phyloP scores from a whole-genome alignment of 106 monocot genomes.

The Acanthochlamys bracteata region DNA sequence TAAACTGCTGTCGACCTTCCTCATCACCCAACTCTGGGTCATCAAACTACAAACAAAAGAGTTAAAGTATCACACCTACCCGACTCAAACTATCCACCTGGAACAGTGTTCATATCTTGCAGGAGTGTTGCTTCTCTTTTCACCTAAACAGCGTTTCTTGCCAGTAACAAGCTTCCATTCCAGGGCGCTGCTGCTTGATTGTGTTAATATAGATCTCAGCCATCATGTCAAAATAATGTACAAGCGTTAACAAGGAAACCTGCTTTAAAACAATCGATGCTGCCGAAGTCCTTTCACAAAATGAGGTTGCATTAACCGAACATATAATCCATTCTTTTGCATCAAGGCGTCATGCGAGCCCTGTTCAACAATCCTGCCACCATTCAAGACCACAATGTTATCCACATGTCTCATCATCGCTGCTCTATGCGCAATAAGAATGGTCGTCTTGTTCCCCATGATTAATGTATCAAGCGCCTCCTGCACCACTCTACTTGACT shows the following conservation, averaged over 20 bases:
- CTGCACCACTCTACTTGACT: conserved; percentile 93
- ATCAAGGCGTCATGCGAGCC: conserved; percentile 79
- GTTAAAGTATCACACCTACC: conserved; percentile 13
- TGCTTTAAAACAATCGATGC: conserved; percentile 57
- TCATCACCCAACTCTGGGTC: conserved; percentile 1
- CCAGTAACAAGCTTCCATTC: not conserved
- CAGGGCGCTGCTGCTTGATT: not conserved
- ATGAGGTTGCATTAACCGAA: conserved; percentile 96
- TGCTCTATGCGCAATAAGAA: conserved; percentile 87
- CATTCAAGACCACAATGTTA: conserved; percentile 89
- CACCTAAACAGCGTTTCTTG: too few species aligned
- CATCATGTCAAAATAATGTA: conserved; percentile 22
- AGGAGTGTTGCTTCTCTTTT: too few species aligned
- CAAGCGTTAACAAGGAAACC: conserved; percentile 11
- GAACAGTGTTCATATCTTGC: not conserved
- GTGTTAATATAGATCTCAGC: conserved; percentile 19
- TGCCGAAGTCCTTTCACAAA: conserved; percentile 81
- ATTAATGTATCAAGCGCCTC: conserved; percentile 91
- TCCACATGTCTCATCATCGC: conserved; percentile 99
- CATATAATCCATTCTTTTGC: conserved; percentile 88
- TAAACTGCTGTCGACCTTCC: not conserved
- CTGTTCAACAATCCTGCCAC: conserved; percentile 92
- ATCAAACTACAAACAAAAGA: conserved; percentile 10
- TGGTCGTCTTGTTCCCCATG: conserved; percentile 96
- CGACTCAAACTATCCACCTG: conserved; percentile 5